Conservation (phyloP, 176 grass and related monocot genomes). For the Oryza officinalis region DNA sequence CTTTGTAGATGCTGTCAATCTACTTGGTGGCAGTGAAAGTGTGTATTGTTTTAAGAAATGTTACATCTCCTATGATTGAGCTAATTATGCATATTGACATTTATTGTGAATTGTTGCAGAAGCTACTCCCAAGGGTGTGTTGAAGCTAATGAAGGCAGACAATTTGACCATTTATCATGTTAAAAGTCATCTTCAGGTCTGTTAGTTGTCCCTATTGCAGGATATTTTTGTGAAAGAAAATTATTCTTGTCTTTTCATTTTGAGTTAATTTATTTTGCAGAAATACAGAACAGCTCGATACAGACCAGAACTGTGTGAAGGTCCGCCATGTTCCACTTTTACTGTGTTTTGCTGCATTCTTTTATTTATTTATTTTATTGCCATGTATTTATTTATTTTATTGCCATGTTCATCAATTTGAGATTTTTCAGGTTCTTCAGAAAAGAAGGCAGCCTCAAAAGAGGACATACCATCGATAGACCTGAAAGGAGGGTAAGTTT, state of each 20-base stretch:
- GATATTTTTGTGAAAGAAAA: background rate
- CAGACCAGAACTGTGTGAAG: slow-evolving; percentile 93
- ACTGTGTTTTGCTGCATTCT: background rate
- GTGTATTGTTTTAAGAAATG: slow-evolving; percentile 26
- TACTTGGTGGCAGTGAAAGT: slow-evolving; percentile 99
- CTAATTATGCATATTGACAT: slow-evolving; percentile 17
- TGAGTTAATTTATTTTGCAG: slow-evolving; percentile 52
- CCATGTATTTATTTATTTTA: too few relatives aligned
- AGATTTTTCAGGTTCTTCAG: slow-evolving; percentile 52
- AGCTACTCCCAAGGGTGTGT: slow-evolving; percentile 98
- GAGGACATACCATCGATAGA: slow-evolving; percentile 78
- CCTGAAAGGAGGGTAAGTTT: slow-evolving; percentile 72
- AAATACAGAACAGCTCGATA: slow-evolving; percentile 98
- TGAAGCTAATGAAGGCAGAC: slow-evolving; percentile 98
- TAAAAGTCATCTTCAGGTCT: slow-evolving; percentile 98
- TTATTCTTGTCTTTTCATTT: slow-evolving; percentile 28
- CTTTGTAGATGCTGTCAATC: slow-evolving; percentile 91
- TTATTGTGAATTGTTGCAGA: slow-evolving; percentile 53
- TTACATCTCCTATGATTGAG: background rate
- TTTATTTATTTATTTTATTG: background rate
- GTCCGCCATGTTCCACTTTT: slow-evolving; percentile 39
- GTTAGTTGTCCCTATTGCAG: slow-evolving; percentile 15
- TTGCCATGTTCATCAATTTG: slow-evolving; percentile 26
- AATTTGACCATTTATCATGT: slow-evolving; percentile 99
- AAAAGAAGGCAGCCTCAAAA: slow-evolving; percentile 54